These are phyloP conservation scores for Schoenoplectus tabernaemontani DNA, from an alignment of 202 grass and related monocot species.

Conservation along the genomic window DNA sequence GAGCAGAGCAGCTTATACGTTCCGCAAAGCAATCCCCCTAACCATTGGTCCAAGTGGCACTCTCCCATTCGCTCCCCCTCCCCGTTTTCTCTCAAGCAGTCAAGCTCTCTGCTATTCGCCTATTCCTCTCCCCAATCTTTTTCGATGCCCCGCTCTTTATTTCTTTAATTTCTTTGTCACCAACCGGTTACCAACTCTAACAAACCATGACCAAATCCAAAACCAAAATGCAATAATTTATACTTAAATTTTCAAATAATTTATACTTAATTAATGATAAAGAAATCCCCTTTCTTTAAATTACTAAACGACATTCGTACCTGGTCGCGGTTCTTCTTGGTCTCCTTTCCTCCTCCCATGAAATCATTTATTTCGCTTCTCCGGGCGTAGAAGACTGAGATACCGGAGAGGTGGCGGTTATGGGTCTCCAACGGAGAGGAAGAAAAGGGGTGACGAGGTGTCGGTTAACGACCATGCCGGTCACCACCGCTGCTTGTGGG, in stretches of 20 bases:
- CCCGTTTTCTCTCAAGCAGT: background rate
- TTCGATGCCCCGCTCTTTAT: no score
- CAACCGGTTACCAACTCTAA: conserved; percentile 28
- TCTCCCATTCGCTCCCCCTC: background rate
- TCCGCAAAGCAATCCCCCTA: background rate
- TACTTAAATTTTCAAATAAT: background rate
- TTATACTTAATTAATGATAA: background rate
- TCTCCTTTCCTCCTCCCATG: conserved; percentile 6
- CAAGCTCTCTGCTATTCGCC: background rate
- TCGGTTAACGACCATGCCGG: conserved; percentile 47
- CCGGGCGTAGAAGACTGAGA: background rate
- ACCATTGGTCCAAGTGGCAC: background rate
- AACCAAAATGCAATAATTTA: conserved; percentile 3
- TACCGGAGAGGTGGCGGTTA: background rate
- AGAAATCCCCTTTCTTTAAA: background rate
- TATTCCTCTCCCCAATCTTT: no score
- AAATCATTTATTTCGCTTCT: conserved; percentile 1
- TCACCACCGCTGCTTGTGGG: conserved; percentile 32
- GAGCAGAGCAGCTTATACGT: background rate
- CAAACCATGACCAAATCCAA: background rate
- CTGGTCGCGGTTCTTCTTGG: conserved; percentile 15
- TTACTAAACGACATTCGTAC: conserved; percentile 25
- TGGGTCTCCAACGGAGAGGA: conserved; percentile 53
- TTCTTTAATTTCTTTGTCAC: conserved; percentile 12
- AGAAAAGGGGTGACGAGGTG: conserved; percentile 44